A percentile compares a stretch with the other conserved stretches of the same genome.
Evolutionary conservation across 306 rosid genomes (phyloP).

Genomic region (Styphnolobium japonicum): DNA sequence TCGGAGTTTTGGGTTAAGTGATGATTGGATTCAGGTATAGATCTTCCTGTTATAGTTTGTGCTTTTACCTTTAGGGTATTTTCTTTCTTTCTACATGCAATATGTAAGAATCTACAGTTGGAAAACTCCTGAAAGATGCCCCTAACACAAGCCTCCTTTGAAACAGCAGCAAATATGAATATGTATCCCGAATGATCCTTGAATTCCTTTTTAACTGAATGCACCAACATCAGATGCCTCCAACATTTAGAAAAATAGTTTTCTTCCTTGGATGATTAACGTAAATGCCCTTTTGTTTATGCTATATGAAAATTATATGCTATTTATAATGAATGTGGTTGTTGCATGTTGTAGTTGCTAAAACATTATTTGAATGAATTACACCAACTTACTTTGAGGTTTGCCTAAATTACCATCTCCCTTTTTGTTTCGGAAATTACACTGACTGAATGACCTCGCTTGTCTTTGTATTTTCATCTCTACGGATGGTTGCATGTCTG

Average conservation of each 20-base stretch:
- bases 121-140: background rate
- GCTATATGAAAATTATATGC: background rate
- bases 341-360: background rate
- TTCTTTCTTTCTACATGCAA: background rate
- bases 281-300: background rate
- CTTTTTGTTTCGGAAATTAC: background rate
- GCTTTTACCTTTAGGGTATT: background rate
- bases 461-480: background rate
- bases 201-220: background rate
- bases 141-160: background rate
- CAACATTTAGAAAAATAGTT: background rate
- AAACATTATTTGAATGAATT: background rate
- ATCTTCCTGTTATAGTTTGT: constrained; percentile 18
- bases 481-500: background rate
- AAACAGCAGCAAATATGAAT: background rate
- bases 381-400: background rate
- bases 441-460: background rate
- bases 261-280: background rate
- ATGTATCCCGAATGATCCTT: background rate
- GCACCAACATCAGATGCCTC: background rate
- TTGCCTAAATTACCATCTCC: background rate
- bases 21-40: constrained; percentile 84
- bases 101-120: background rate
- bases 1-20: constrained; percentile 86
- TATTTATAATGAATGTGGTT: background rate